These are phyloP conservation scores for Sphagnum magellanicum DNA, from an alignment of 228 moss, liverwort and hornwort genomes.

Conservation along the genomic window DNA sequence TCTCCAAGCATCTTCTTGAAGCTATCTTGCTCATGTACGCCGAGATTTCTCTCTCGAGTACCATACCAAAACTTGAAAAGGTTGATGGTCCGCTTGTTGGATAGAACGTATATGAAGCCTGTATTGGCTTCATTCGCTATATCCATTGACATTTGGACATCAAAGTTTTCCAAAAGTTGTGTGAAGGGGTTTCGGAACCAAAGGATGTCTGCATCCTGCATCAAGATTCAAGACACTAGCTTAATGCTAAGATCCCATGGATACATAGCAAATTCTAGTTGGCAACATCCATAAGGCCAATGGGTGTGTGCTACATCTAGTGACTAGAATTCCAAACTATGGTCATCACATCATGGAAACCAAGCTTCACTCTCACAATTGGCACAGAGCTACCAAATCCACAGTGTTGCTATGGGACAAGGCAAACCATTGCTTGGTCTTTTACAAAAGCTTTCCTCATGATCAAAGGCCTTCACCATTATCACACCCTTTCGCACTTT, in stretches of 20 bases:
- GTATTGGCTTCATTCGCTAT: slow-evolving; percentile 65
- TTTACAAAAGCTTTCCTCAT: too few relatives aligned
- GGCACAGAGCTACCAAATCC: too few relatives aligned
- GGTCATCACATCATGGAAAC: neutral
- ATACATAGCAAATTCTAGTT: neutral
- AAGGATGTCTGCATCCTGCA: slow-evolving; percentile 82
- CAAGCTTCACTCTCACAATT: too few relatives aligned
- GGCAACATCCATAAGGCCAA: neutral
- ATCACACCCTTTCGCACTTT: too few relatives aligned
- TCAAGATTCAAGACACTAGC: neutral
- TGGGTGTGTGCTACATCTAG: neutral
- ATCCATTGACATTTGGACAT: slow-evolving; percentile 81
- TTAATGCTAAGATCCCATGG: neutral
- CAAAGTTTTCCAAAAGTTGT: slow-evolving; percentile 24
- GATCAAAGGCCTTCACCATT: too few relatives aligned
- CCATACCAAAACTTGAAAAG: slow-evolving; percentile 74
- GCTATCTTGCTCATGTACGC: slow-evolving; percentile 59
- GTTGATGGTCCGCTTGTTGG: slow-evolving; percentile 56
- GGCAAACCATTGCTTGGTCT: too few relatives aligned
- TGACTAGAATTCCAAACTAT: neutral
- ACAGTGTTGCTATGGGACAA: too few relatives aligned
- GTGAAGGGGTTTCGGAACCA: slow-evolving; percentile 80
- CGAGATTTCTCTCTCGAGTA: slow-evolving; percentile 21
- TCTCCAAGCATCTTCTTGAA: slow-evolving; percentile 37
- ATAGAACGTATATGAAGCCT: slow-evolving; percentile 60